Base-by-base conservation (phyloP, 2,329 filamentous ascomycete genomes). In the Talaromyces sp. region DNA sequence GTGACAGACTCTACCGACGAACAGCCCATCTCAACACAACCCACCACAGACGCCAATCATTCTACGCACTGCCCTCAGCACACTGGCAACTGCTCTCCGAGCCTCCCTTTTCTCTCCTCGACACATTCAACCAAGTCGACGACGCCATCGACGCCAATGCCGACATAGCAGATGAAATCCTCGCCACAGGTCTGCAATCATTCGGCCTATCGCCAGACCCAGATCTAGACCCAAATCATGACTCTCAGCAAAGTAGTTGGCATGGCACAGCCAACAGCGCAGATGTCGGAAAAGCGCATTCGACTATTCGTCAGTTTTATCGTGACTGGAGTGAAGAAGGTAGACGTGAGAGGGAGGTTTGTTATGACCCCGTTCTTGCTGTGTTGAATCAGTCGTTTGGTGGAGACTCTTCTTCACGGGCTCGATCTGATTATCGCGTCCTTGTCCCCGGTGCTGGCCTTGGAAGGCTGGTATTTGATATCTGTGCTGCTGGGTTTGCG, bases 291-390 rank as follows among this genome's bases (percentile, higher is more conserved):
- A 99, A 98, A 78, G 93, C 94, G 1, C 87, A 93, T 68, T 96
- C 92, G 72, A 98, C 93, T 1, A 84, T 99, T 60, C 88, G 94
- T 11, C 95, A 99, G 74, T 91, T 98, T 75, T 98, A 93, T 77
- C 89, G 95, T 16, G 95, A 99, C 76, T 99, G 96, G 95, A 92
- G 91, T 27, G 85, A 82, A 1, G 93, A 91, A 72, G 95, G 94
- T 0, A 82, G 80, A 2, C 74, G 77, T 0, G 96, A 99, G 80
- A 84, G 95, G 45, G 82, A 86, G n/a, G 87, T 87, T 3, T 92
- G 90, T 73, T 96, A 95, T 73, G 85, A 83, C 0, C 92, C 91
- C 0, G 85, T 98, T 7, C 79, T 96, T 66, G 73, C 77, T 19
- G 88, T 88, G 27, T 81, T 99, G 16, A 79, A 83, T 8, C 75